Evolutionary conservation across 352 stramenopile genomes (phyloP).

Genomic region (Globisporangium solare): DNA sequence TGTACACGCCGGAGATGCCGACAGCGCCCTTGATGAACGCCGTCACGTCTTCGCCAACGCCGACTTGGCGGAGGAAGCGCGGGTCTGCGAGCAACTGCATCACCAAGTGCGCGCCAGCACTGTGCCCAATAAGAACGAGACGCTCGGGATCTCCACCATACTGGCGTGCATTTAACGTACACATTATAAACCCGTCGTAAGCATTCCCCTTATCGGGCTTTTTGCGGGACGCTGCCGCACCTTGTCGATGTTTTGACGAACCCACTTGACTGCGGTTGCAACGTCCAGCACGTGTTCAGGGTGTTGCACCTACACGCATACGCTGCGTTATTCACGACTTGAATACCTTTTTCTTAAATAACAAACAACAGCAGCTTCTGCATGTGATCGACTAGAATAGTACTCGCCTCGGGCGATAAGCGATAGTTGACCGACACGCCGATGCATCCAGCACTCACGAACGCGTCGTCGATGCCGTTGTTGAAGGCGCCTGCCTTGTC

Average conservation of each 20-base stretch:
- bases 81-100: constrained; percentile 66
- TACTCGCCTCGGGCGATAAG: constrained; percentile 68
- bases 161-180: constrained; percentile 25
- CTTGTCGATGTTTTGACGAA: constrained; percentile 63
- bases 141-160: constrained; percentile 65
- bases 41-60: constrained; percentile 26
- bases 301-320: constrained; percentile 30
- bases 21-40: constrained; percentile 49
- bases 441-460: constrained; percentile 45
- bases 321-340: no score
- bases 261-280: constrained; percentile 52
- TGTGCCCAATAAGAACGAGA: constrained; percentile 68
- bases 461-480: constrained; percentile 50
- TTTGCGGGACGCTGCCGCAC: constrained; percentile 14
- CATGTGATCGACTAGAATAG: no score
- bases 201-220: no score
- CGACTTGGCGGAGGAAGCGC: constrained; percentile 34
- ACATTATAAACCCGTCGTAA: not conserved
- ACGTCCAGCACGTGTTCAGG: constrained; percentile 67
- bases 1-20: constrained; percentile 83
- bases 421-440: constrained; percentile 81
- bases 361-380: not conserved
- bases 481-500: constrained; percentile 73
- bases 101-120: constrained; percentile 71
- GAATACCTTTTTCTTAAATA: not conserved